phyloP scores from a whole-genome alignment of 345 rosid species.

The Pugionium dolabratum region DNA sequence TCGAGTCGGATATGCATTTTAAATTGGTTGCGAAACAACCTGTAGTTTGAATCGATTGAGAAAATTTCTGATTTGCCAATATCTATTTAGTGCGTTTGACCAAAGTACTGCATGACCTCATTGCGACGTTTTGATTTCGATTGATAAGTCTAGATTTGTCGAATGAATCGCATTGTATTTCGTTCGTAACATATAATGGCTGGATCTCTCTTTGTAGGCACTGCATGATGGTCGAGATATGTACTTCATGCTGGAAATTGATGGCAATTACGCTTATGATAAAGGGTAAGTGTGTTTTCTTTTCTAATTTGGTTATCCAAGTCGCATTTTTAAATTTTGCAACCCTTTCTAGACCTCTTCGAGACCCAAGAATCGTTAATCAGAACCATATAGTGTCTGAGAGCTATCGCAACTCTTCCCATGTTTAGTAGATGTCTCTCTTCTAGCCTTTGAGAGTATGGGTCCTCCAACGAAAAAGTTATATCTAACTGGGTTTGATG shows the following conservation, averaged over 20 bases:
- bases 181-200: background rate
- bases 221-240: slow-evolving; percentile 85
- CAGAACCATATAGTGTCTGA: slow-evolving; percentile 8
- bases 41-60: background rate
- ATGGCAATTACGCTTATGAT: slow-evolving; percentile 76
- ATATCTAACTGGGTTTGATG: slow-evolving; percentile 9
- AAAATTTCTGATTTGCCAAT: slow-evolving; percentile 9
- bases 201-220: slow-evolving; percentile 53
- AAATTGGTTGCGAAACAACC: slow-evolving; percentile 1
- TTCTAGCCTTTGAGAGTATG: slow-evolving; percentile 10
- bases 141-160: slow-evolving; percentile 8
- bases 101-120: background rate
- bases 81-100: slow-evolving; percentile 20
- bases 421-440: slow-evolving; percentile 15
- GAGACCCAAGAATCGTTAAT: slow-evolving; percentile 10
- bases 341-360: background rate
- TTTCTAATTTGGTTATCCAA: background rate
- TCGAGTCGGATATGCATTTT: slow-evolving; percentile 17
- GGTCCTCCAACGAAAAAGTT: background rate
- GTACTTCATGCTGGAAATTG: slow-evolving; percentile 83
- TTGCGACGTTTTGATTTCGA: slow-evolving; percentile 14
- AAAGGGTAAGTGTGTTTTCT: slow-evolving; percentile 59
- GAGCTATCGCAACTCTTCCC: background rate
- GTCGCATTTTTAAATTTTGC: background rate
- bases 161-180: background rate